phyloP scores from a whole-genome alignment of 768 basidiomycete genomes.

The Sarcodon sp. region DNA sequence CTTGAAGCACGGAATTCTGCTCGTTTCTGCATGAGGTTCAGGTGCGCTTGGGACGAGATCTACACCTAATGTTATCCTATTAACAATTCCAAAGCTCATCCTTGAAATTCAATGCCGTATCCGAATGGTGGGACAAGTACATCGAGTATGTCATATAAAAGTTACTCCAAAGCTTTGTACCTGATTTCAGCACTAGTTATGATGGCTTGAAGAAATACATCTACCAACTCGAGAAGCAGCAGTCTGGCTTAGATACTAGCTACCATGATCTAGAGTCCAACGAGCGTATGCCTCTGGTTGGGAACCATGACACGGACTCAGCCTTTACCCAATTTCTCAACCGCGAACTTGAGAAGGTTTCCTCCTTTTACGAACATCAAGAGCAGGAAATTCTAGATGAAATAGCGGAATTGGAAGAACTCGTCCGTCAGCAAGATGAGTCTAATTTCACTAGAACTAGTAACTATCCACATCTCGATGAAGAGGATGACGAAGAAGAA shows the following conservation, averaged over 20 bases:
- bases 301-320: constrained; percentile 30
- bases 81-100: constrained; percentile 39
- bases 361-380: constrained; percentile 65
- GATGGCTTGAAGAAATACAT: constrained; percentile 75
- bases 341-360: constrained; percentile 72
- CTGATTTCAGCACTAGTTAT: constrained; percentile 35
- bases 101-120: constrained; percentile 82
- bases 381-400: constrained; percentile 60
- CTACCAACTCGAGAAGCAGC: constrained; percentile 76
- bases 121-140: constrained; percentile 91
- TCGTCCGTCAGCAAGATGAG: constrained; percentile 48
- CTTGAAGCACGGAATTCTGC: constrained; percentile 6
- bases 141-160: constrained; percentile 49
- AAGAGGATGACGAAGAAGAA: constrained; percentile 48
- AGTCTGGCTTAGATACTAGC: constrained; percentile 29
- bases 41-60: constrained; percentile 20
- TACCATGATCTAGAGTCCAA: constrained; percentile 50
- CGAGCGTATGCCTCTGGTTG: constrained; percentile 46
- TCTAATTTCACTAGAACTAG: constrained; percentile 29
- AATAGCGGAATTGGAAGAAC: constrained; percentile 40
- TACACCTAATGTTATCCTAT: neutral
- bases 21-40: constrained; percentile 43
- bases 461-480: constrained; percentile 24
- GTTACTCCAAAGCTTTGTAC: neutral
- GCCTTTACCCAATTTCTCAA: constrained; percentile 69